Conservation (phyloP, 2,329 filamentous ascomycete species). For the Neobulgaria alba region DNA sequence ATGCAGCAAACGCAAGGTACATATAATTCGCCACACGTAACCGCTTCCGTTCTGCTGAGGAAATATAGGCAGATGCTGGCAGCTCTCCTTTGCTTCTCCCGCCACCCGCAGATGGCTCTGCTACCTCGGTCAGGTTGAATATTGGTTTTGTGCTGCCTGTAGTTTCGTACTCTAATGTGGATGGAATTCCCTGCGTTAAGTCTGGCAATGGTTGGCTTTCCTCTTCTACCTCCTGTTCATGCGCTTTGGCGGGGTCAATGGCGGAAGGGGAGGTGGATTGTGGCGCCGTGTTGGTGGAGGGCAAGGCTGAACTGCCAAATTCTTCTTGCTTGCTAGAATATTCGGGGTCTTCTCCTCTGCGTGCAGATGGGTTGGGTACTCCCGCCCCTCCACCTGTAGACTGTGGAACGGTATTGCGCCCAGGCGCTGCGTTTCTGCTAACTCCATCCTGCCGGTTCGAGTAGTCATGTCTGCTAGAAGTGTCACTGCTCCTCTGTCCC, state of each 20-base stretch:
- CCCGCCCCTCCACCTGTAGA: conserved; percentile 10
- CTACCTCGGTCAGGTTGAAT: conserved; percentile 42
- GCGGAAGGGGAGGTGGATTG: conserved; percentile 27
- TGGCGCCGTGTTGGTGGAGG: conserved; percentile 30
- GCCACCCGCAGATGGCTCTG: conserved; percentile 31
- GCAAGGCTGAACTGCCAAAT: conserved; percentile 29
- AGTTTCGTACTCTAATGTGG: conserved; percentile 75
- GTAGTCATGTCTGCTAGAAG: conserved; percentile 15
- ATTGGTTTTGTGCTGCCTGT: conserved; percentile 30
- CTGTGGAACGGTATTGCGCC: conserved; percentile 11
- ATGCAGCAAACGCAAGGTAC: conserved; percentile 52
- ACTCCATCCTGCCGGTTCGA: conserved; percentile 14
- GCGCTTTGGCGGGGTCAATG: conserved; percentile 33
- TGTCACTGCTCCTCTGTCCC: conserved; percentile 12
- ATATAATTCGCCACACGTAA: conserved; percentile 68
- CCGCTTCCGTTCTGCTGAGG: conserved; percentile 78
- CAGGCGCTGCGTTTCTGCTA: conserved; percentile 12
- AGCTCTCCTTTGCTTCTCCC: conserved; percentile 56
- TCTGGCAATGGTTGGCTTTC: conserved; percentile 67
- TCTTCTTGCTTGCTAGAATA: conserved; percentile 22
- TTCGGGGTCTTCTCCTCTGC: conserved; percentile 11
- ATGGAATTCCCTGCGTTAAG: conserved; percentile 88
- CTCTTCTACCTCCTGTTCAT: conserved; percentile 36
- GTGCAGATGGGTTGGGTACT: conserved; percentile 10
- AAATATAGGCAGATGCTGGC: conserved; percentile 76